Base-by-base conservation (phyloP, 352 stramenopile species). In the Pythium vanterpoolii region DNA sequence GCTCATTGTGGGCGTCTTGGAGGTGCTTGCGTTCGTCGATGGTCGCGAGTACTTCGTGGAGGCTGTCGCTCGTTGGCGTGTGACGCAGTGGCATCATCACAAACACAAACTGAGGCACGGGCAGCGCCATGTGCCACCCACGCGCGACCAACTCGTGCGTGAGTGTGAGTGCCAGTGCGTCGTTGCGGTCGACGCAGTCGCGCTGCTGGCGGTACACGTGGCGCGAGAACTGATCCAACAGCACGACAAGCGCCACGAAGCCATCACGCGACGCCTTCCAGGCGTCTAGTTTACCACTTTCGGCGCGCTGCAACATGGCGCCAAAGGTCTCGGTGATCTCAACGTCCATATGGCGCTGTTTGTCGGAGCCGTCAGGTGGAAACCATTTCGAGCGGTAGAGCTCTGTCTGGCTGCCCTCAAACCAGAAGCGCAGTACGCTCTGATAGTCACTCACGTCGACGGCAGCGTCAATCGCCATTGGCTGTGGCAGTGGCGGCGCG, bases 191-290 rank as follows among this genome's bases (percentile, higher is more conserved):
- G 18, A 76, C 36, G 5, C 62, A 45, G 24, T 62, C 55, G 24
- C 73, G 63, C 9, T 64, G 63, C 27, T 73, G 49, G 40, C 87
- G 77, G 56, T 90, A 87, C 10, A 94, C 64, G 56, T 96, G 87
- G 1, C 87, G 72, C 23, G 86, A 91, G 63, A 96, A 87, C 62
- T 96, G 89, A 62, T 97, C 89, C 18, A 97, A 58, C 28, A 97
- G 31, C 42, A 97, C 58, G 33, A 96, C 83, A 1, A 96, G 70
- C 48, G 86, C 86, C 45, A 97, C 73, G 52, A 78, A 79, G 38
- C 65, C 55, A 39, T 80, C 64, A 2, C 60, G 69, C 11, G 64
- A 58, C 2, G 56, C 18, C 13, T 71, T 66, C 84, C 84, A 94
- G 16, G 47, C 43, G 26, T 75, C 61, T 45, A 90, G 71, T 52